Base-by-base conservation (phyloP, 768 basidiomycete genomes). In the Terana coerulea region DNA sequence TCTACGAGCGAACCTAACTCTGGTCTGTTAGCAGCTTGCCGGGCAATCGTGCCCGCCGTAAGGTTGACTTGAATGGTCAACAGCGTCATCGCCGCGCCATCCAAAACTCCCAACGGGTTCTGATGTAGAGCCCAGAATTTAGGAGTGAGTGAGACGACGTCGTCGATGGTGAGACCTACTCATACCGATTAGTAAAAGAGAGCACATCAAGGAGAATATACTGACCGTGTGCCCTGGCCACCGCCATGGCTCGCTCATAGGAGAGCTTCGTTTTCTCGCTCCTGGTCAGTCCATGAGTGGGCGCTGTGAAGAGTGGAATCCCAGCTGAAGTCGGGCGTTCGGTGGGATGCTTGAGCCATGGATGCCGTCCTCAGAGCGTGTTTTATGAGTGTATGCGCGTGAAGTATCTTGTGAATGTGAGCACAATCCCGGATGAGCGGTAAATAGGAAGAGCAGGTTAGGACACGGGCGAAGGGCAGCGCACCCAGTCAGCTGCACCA, bases 11-110 rank as follows among this genome's bases (percentile, higher is more conserved):
- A 46, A 0, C 47, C 28, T 7, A 67, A 43, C 34, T 67, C 63
- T 1, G 63, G 61, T 10, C 64, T 57, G 17, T 51, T 42, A 2
- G 37, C 37, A 12, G 56, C 58, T 31, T 59, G 66, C 3, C 47
- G 58, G 14, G 60, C 55, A 14, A 65, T 49, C 3, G 65, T 65
- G 9, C 66, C 66, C 4, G 56, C 50, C 31, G 41, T 49, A 5
- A 61, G 54, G 47, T 67, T 67, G 52, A 58, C 59, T 40, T 67
- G 66, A 15, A 67, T 61, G 2, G 63, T 64, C 30, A 61, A 36
- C 2, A 67, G 48, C 1, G 63, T 61, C 25, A 51, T 43, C 0
- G 61, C 60, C 24, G 47, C 60, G 17, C 60, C 63, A 49, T 67
- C 66, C 22, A 65, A 24, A 22, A 43, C 26, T 15, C 52, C 29